Conservation (phyloP, 2,329 filamentous ascomycete genomes). For the Pseudogymnoascus sp. region DNA sequence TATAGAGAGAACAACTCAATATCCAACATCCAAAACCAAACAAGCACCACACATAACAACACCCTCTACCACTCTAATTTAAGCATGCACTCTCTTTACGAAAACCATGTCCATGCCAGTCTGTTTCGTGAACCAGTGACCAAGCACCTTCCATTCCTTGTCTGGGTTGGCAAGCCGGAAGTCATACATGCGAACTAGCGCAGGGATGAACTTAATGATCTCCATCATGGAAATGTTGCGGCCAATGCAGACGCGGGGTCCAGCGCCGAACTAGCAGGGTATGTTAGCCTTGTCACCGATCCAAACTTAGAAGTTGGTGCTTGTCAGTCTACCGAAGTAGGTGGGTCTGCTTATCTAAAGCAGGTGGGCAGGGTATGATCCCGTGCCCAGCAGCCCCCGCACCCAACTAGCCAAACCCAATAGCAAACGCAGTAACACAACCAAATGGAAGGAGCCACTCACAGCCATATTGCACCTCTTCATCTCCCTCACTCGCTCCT, state of each 20-base stretch:
- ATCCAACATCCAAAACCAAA: neutral
- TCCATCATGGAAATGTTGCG: slow-evolving; percentile 33
- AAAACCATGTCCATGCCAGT: slow-evolving; percentile 12
- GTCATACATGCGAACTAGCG: slow-evolving; percentile 24
- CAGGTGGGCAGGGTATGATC: too few relatives aligned
- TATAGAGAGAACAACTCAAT: neutral
- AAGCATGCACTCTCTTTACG: neutral
- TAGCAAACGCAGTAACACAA: neutral
- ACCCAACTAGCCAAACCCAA: too few relatives aligned
- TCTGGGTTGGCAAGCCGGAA: slow-evolving; percentile 24
- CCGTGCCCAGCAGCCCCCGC: too few relatives aligned
- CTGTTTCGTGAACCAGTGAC: slow-evolving; percentile 33
- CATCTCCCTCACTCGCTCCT: slow-evolving; percentile 4
- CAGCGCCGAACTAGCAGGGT: slow-evolving; percentile 21
- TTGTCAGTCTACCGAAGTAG: neutral
- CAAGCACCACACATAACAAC: neutral
- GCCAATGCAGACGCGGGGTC: slow-evolving; percentile 24
- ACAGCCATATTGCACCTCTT: slow-evolving; percentile 1
- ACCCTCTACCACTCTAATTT: neutral
- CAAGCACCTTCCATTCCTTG: slow-evolving; percentile 30
- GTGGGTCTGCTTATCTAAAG: too few relatives aligned
- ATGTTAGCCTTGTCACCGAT: neutral
- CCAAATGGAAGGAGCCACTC: neutral
- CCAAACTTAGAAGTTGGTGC: neutral
- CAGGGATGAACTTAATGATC: slow-evolving; percentile 31